phyloP scores from a whole-genome alignment of 805 yeast genomes.

The Brettanomyces naardenensis region DNA sequence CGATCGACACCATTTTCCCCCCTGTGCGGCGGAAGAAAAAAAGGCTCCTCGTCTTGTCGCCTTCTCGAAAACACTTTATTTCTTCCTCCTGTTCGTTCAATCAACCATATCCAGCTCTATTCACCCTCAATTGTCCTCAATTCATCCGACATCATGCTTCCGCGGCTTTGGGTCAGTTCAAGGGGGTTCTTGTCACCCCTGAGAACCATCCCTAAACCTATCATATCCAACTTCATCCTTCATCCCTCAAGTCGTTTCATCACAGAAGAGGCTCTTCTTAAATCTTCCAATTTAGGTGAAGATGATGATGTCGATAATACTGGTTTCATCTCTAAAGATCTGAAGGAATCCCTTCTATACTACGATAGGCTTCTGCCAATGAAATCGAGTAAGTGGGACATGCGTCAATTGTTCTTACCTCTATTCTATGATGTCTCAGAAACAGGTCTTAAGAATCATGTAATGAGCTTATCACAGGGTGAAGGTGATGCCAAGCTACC shows the following conservation, averaged over 20 bases:
- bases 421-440: conserved; percentile 31
- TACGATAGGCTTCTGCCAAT: conserved; percentile 48
- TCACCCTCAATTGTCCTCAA: neutral
- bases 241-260: conserved; percentile 12
- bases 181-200: too few relatives aligned
- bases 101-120: neutral
- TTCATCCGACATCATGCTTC: neutral
- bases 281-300: conserved; percentile 44
- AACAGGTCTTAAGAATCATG: conserved; percentile 23
- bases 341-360: conserved; percentile 43
- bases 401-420: conserved; percentile 35
- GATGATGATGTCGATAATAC: conserved; percentile 45
- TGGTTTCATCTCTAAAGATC: conserved; percentile 46
- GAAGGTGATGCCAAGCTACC: conserved; percentile 12
- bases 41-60: too few relatives aligned
- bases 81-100: too few relatives aligned
- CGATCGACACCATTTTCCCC: too few relatives aligned
- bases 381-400: conserved; percentile 33
- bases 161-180: neutral
- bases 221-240: too few relatives aligned
- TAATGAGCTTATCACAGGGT: conserved; percentile 31
- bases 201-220: too few relatives aligned
- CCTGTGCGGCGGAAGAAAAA: too few relatives aligned
- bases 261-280: conserved; percentile 23
- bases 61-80: too few relatives aligned